A percentile compares a stretch with the other conserved stretches of the same genome.
phyloP scores from a whole-genome alignment of 305 asterid species.

The Fraxinus floribunda region DNA sequence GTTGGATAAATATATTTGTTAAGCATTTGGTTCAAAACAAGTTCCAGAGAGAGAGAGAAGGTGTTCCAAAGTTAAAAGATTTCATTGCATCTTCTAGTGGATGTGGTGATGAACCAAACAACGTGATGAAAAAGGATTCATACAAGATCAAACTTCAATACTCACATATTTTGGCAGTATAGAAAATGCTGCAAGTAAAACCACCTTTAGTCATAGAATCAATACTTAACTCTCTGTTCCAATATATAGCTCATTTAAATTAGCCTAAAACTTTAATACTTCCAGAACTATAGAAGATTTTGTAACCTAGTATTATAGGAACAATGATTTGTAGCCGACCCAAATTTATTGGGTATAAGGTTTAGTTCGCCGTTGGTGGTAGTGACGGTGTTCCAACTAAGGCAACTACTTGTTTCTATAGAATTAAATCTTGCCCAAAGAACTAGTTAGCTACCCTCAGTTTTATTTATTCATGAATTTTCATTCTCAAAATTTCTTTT shows the following conservation, averaged over 20 bases:
- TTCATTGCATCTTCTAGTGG: neutral
- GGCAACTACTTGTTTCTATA: neutral
- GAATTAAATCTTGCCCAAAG: neutral
- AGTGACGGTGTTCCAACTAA: neutral
- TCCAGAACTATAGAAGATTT: neutral
- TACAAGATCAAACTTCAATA: neutral
- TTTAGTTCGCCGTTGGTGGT: neutral
- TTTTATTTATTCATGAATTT: neutral
- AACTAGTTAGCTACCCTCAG: neutral
- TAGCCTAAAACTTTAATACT: neutral
- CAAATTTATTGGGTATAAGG: neutral
- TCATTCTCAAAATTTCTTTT: neutral
- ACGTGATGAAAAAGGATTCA: conserved; percentile 2
- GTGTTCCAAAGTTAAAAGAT: neutral
- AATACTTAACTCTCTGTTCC: neutral
- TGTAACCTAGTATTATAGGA: neutral
- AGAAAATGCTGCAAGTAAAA: neutral
- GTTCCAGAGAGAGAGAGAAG: conserved; percentile 4
- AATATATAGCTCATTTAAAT: neutral
- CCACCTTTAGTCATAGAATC: neutral
- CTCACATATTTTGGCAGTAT: neutral
- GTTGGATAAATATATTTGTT: conserved; percentile 28
- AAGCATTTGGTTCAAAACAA: neutral
- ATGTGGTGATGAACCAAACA: neutral
- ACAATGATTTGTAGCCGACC: neutral